Percentiles rank a stretch among this genome's conserved stretches.
Evolutionary conservation across 352 stramenopile species (phyloP).

Genomic region (Globisporangium acanthophoron): DNA sequence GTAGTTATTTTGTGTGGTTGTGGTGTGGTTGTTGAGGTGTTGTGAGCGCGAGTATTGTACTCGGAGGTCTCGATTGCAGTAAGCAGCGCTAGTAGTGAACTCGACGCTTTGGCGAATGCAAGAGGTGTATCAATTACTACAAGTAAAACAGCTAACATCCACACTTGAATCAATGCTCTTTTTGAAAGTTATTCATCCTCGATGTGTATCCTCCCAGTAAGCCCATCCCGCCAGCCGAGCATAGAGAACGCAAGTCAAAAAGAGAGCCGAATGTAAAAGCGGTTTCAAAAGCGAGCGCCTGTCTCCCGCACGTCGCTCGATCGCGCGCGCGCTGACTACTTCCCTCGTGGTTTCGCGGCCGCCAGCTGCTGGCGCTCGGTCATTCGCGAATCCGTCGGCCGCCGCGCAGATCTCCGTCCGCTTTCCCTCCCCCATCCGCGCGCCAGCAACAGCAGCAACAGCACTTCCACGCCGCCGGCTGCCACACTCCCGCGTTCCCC

Average conservation of each 20-base stretch:
- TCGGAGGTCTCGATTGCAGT: no score
- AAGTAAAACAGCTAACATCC: no score
- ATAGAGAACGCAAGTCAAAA: background rate
- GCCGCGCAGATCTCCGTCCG: background rate
- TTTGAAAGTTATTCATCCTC: no score
- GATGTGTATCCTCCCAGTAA: no score
- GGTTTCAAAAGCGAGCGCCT: background rate
- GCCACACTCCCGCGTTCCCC: background rate
- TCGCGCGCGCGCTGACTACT: background rate
- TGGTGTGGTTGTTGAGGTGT: no score
- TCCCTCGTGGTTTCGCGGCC: background rate
- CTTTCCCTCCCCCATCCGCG: background rate
- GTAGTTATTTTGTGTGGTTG: no score
- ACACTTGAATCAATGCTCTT: no score
- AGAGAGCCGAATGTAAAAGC: no score
- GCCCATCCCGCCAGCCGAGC: background rate
- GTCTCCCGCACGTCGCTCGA: background rate
- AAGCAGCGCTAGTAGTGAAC: no score
- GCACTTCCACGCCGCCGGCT: background rate
- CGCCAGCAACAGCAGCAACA: background rate
- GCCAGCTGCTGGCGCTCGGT: background rate
- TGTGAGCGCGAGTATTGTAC: no score
- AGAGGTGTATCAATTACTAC: no score
- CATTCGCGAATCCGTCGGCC: slow-evolving; percentile 2
- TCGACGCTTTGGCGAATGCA: no score